Conservation (phyloP, 441 rosid genomes). For the Populus trichocarpa region DNA sequence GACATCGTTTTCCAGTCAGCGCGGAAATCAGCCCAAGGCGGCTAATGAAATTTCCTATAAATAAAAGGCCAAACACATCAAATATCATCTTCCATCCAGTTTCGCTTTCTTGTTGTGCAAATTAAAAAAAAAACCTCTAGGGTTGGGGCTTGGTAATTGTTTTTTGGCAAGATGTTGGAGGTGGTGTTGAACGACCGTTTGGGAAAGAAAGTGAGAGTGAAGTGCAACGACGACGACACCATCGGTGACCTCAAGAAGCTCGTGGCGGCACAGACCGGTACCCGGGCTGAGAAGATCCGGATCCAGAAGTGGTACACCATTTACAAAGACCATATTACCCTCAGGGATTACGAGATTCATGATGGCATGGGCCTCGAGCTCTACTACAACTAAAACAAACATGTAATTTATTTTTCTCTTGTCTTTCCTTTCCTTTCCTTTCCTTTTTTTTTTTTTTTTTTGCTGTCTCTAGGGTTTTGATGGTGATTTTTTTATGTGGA, state of each 20-base stretch:
- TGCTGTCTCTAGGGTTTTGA: no score
- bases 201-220: conserved; percentile 83
- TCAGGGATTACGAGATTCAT: conserved; percentile 29
- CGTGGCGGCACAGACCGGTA: conserved; percentile 83
- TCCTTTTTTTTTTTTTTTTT: not conserved
- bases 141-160: not conserved
- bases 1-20: not conserved
- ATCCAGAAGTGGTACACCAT: conserved; percentile 78
- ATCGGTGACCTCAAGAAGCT: conserved; percentile 92
- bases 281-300: conserved; percentile 65
- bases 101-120: not conserved
- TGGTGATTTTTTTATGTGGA: not conserved
- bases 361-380: conserved; percentile 39
- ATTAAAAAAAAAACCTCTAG: not conserved
- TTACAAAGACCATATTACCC: conserved; percentile 32
- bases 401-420: not conserved
- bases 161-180: conserved; percentile 51
- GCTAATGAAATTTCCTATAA: not conserved
- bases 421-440: no score
- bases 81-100: not conserved
- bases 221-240: conserved; percentile 84
- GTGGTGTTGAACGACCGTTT: conserved; percentile 76
- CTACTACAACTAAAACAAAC: conserved; percentile 21
- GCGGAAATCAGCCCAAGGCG: not conserved
- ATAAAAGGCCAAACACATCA: not conserved